Percentiles rank a stretch among this genome's conserved stretches.
phyloP scores from a whole-genome alignment of 2,329 filamentous ascomycete species.

The Cytospora paraplurivora region DNA sequence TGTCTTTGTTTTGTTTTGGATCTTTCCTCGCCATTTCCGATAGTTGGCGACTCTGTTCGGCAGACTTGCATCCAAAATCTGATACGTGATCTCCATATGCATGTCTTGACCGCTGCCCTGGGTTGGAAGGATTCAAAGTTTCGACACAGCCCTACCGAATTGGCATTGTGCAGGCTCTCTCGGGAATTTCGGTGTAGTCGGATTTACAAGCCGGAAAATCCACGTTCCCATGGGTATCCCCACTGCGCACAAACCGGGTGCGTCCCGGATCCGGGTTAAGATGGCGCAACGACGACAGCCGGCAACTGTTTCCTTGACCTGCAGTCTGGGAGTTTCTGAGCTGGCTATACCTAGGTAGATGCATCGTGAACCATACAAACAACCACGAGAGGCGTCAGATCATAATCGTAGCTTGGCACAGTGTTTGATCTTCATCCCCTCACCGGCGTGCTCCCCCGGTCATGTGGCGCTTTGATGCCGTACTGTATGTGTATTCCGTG shows the following conservation, averaged over 20 bases:
- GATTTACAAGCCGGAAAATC: background rate
- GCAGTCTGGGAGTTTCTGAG: background rate
- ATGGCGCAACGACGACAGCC: background rate
- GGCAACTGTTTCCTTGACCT: background rate
- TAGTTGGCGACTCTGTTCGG: slow-evolving; percentile 2
- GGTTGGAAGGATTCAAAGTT: slow-evolving; percentile 14
- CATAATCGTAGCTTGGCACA: background rate
- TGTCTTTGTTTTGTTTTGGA: background rate
- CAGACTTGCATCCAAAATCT: slow-evolving; percentile 5
- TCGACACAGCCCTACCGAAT: slow-evolving; percentile 19
- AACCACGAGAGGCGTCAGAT: slow-evolving; percentile 4
- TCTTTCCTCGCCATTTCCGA: background rate
- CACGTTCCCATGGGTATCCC: background rate
- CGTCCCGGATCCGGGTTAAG: background rate
- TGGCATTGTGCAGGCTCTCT: background rate
- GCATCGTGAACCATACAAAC: background rate
- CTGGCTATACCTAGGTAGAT: background rate
- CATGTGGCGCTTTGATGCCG: background rate
- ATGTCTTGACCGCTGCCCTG: slow-evolving; percentile 9
- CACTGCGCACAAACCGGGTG: background rate
- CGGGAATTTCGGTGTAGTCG: background rate
- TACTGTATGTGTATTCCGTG: background rate
- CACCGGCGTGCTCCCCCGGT: background rate
- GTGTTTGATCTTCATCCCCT: background rate
- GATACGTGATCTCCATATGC: slow-evolving; percentile 4